phyloP scores from a whole-genome alignment of 768 basidiomycete genomes.

The Gloeopeniophorella convolvens region DNA sequence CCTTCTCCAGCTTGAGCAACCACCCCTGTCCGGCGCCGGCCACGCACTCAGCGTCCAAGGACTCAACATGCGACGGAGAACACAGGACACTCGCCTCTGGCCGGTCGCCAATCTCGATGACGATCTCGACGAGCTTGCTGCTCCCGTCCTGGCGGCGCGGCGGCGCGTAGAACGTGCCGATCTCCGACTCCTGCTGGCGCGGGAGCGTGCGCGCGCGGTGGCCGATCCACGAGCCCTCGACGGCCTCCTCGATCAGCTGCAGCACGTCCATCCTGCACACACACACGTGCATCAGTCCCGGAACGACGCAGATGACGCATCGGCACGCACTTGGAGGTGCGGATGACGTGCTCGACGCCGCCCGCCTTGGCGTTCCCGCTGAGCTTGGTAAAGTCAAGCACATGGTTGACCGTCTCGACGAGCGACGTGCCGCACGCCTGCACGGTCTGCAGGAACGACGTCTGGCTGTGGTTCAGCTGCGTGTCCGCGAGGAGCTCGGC shows the following conservation, averaged over 20 bases:
- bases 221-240: conserved; percentile 94
- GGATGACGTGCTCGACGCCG: conserved; percentile 70
- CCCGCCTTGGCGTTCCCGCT: conserved; percentile 80
- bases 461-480: conserved; percentile 70
- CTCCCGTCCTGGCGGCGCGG: conserved; percentile 48
- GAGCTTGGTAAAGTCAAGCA: conserved; percentile 92
- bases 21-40: no score
- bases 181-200: conserved; percentile 57
- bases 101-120: conserved; percentile 78
- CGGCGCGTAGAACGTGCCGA: conserved; percentile 90
- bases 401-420: conserved; percentile 95
- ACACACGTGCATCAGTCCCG: background rate
- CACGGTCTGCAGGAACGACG: conserved; percentile 85
- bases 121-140: conserved; percentile 65
- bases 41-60: no score
- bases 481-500: conserved; percentile 89
- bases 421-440: conserved; percentile 94
- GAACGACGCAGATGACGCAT: background rate
- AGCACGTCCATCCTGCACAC: conserved; percentile 57
- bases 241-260: conserved; percentile 80
- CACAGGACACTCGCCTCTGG: conserved; percentile 58
- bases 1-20: conserved; percentile 83
- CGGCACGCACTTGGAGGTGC: conserved; percentile 48
- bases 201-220: conserved; percentile 73
- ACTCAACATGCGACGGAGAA: no score